Percentiles rank a stretch among this genome's conserved stretches.
Evolutionary conservation across 73 alveolate species (phyloP).

Genomic region (Tetrahymena elliotti): DNA sequence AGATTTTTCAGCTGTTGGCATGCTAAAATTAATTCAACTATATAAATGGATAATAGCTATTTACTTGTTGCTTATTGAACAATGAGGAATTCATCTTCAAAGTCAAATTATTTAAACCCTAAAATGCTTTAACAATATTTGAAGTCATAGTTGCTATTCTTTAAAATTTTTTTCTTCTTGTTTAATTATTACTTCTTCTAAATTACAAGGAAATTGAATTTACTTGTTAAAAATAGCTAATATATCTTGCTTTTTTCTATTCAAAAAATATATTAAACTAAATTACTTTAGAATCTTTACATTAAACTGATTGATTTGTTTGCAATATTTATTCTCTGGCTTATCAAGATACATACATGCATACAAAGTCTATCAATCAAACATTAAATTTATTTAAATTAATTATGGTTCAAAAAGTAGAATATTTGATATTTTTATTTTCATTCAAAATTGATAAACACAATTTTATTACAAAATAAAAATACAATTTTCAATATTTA

Average conservation of each 20-base stretch:
- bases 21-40: background rate
- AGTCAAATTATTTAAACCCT: background rate
- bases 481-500: too few relatives aligned
- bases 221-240: background rate
- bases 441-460: background rate
- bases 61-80: background rate
- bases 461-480: too few relatives aligned
- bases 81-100: background rate
- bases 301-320: background rate
- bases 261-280: background rate
- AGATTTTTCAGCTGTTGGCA: background rate
- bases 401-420: background rate
- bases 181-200: background rate
- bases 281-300: background rate
- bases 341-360: background rate
- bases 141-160: background rate
- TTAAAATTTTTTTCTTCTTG: background rate
- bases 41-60: background rate
- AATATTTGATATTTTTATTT: background rate
- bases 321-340: background rate
- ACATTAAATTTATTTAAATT: background rate
- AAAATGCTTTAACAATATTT: background rate
- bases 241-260: background rate
- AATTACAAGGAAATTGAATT: background rate
- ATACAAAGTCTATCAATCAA: too few relatives aligned